Percentiles rank a stretch among this genome's conserved stretches.
Conservation (phyloP, 352 stramenopile genomes). For the Phytophthora cactorum region DNA sequence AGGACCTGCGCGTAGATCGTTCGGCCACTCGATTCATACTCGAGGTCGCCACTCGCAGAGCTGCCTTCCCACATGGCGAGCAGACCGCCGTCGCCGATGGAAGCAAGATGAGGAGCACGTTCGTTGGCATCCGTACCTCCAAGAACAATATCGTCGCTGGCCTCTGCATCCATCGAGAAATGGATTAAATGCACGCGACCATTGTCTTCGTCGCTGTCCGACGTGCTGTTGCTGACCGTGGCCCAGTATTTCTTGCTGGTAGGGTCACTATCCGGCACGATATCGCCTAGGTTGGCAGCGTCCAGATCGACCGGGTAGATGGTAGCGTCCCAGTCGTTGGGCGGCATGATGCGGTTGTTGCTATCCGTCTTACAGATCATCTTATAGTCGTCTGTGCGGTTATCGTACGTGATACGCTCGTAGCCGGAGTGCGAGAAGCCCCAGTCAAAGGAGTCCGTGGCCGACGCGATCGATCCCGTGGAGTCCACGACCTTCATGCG, state of each 20-base stretch:
- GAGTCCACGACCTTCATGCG: constrained; percentile 52
- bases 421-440: constrained; percentile 31
- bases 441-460: constrained; percentile 53
- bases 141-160: no score
- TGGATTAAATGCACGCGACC: background rate
- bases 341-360: background rate
- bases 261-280: no score
- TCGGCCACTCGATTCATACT: constrained; percentile 15
- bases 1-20: constrained; percentile 64
- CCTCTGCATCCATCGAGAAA: background rate
- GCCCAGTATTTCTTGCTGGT: background rate
- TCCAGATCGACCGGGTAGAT: background rate
- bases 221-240: background rate
- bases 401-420: background rate
- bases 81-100: constrained; percentile 47
- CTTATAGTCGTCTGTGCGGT: background rate
- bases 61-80: constrained; percentile 58
- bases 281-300: no score
- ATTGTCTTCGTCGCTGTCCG: background rate
- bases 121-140: no score
- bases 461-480: background rate
- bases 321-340: background rate
- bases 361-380: background rate
- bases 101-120: background rate
- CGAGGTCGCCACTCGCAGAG: constrained; percentile 42